Percentiles rank a stretch among this genome's conserved stretches.
Conservation (phyloP, 148 eudicot genomes). For the Pouteria glomerata region DNA sequence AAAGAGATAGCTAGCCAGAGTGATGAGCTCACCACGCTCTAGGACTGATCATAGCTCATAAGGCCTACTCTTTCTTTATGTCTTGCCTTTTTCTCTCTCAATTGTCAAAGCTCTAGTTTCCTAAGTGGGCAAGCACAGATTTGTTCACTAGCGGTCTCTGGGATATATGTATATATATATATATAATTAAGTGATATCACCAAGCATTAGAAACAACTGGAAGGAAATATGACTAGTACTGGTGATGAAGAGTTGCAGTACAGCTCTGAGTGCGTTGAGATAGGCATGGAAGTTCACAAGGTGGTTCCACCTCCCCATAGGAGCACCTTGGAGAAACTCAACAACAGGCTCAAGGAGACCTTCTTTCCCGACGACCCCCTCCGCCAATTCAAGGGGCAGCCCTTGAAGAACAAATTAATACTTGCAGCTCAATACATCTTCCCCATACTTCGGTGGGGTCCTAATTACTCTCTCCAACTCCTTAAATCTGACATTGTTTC, state of each 20-base stretch:
- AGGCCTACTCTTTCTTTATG: background rate
- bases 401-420: slow-evolving; percentile 14
- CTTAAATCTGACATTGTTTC: slow-evolving; percentile 53
- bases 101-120: no score
- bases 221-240: no score
- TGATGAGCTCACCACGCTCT: no score
- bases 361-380: slow-evolving; percentile 61
- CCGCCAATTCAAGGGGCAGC: slow-evolving; percentile 42
- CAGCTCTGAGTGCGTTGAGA: slow-evolving; percentile 21
- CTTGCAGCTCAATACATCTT: slow-evolving; percentile 47
- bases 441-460: slow-evolving; percentile 53
- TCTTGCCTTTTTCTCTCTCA: background rate
- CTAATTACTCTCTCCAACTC: slow-evolving; percentile 34
- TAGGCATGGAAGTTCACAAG: slow-evolving; percentile 40
- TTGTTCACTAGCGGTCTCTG: slow-evolving; percentile 12
- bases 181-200: no score
- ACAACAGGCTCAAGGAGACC: slow-evolving; percentile 41
- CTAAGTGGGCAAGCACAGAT: slow-evolving; percentile 5
- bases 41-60: background rate
- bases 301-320: slow-evolving; percentile 46
- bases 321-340: slow-evolving; percentile 36
- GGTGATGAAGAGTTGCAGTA: no score
- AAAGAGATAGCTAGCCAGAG: no score
- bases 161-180: no score
- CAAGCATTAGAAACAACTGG: no score